These are phyloP conservation scores for Fusarium pseudocircinatum DNA, from an alignment of 2,329 filamentous ascomycete species.

Conservation along the genomic window DNA sequence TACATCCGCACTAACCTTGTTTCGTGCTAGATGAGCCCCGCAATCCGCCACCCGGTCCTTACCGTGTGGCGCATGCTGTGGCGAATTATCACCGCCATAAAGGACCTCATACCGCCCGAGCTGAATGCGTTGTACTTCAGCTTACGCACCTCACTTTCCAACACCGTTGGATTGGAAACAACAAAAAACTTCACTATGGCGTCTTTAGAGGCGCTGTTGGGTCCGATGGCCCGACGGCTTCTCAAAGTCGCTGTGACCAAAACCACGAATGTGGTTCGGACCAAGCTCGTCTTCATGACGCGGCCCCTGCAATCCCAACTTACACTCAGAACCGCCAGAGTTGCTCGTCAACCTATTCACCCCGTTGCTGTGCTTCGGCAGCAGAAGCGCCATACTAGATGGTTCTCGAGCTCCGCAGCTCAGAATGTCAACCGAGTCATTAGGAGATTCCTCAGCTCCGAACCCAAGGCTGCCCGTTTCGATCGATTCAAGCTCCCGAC, in stretches of 20 bases:
- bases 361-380: slow-evolving; percentile 63
- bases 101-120: slow-evolving; percentile 29
- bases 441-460: slow-evolving; percentile 62
- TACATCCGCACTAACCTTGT: slow-evolving; percentile 39
- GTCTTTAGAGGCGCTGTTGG: slow-evolving; percentile 66
- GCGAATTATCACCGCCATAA: slow-evolving; percentile 43
- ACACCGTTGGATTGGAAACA: slow-evolving; percentile 30
- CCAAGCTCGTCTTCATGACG: slow-evolving; percentile 57
- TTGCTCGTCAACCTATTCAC: slow-evolving; percentile 62
- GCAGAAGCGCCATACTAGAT: slow-evolving; percentile 55
- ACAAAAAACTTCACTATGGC: slow-evolving; percentile 57
- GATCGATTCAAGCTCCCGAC: slow-evolving; percentile 61
- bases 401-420: slow-evolving; percentile 58
- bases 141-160: slow-evolving; percentile 37
- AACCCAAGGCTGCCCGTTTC: slow-evolving; percentile 49
- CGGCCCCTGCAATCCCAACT: slow-evolving; percentile 57
- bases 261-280: slow-evolving; percentile 61
- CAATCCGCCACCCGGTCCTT: slow-evolving; percentile 34
- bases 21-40: slow-evolving; percentile 32
- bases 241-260: slow-evolving; percentile 62
- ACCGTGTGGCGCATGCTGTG: slow-evolving; percentile 50
- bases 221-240: slow-evolving; percentile 63
- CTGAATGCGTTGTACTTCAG: slow-evolving; percentile 13
- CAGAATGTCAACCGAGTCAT: slow-evolving; percentile 57
- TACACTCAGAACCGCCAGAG: slow-evolving; percentile 52